A percentile compares a stretch with the other conserved stretches of the same genome.
phyloP scores from a whole-genome alignment of 371 early-diverging fungal genomes.

The Saksenaea oblongispora region DNA sequence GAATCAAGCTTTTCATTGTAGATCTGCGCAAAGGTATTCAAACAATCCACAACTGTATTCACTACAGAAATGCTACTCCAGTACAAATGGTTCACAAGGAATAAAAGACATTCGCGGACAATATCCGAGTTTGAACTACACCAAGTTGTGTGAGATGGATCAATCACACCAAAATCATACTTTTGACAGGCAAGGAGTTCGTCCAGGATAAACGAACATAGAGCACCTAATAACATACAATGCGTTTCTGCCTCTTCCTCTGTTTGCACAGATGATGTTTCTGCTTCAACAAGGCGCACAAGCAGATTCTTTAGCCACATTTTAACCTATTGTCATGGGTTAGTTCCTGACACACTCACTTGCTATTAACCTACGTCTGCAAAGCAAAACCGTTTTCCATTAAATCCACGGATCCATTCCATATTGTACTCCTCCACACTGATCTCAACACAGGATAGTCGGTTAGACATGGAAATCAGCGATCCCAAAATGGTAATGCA shows the following conservation, averaged over 20 bases:
- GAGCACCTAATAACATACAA: conserved; percentile 58
- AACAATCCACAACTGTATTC: conserved; percentile 66
- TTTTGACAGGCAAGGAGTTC: conserved; percentile 44
- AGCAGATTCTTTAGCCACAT: conserved; percentile 51
- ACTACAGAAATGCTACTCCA: conserved; percentile 63
- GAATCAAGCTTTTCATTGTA: conserved; percentile 55
- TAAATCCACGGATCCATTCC: conserved; percentile 19
- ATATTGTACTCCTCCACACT: conserved; percentile 20
- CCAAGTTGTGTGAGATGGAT: neutral
- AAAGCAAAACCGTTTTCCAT: conserved; percentile 24
- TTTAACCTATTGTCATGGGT: conserved; percentile 32
- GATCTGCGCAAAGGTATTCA: conserved; percentile 67
- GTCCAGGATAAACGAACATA: conserved; percentile 54
- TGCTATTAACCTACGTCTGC: conserved; percentile 18
- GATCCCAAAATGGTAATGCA: conserved; percentile 50
- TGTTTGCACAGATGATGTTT: conserved; percentile 20
- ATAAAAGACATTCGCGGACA: conserved; percentile 60
- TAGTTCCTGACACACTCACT: neutral
- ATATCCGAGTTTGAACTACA: conserved; percentile 44
- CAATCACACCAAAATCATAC: conserved; percentile 15
- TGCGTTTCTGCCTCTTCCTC: conserved; percentile 50
- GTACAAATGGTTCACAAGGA: conserved; percentile 71
- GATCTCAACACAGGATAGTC: conserved; percentile 29
- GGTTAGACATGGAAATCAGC: conserved; percentile 41
- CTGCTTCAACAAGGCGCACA: conserved; percentile 43